Base-by-base conservation (phyloP, 2,329 filamentous ascomycete species). In the Stemphylium lycopersici region DNA sequence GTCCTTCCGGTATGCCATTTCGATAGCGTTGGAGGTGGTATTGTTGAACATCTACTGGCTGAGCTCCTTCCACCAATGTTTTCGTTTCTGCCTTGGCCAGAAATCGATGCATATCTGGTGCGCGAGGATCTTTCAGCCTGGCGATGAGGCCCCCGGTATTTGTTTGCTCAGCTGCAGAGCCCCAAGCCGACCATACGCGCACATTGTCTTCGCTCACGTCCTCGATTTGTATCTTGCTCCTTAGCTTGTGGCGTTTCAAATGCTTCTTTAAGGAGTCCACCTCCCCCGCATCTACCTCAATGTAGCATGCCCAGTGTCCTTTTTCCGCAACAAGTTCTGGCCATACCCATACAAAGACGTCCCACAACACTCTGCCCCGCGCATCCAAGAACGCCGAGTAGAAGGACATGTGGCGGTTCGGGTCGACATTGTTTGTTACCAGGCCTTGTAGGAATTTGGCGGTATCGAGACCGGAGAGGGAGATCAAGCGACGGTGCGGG, bases 301-400 rank as follows among this genome's bases (percentile, higher is more conserved):
- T 82, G 54, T 96, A 76, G 80, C 90, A 93, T 26, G 81, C 80
- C 58, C 74, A 75, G n/a, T 81, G 77, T 18, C 50, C 61, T 24
- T 73, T 62, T 29, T 61, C 56, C 24, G 59, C 63, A 4, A 59
- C 44, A 22, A 67, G 49, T 31, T 61, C 56, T 6, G 67, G 64
- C 49, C 62, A 69, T 31, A 65, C 62, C 79, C 96, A 97, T 42
- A 99, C 81, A 75, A 98, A 96, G 47, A 92, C 89, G 77, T 99
- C 95, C 78, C 93, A 85, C 38, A 97, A 79, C 8, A 99, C 84
- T 52, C 93, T 85, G 37, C 95, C 95, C 31, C 76, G 76, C 6
- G 93, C 91, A 63, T 90, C 96, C 37, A 99, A 81, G 68, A 99
- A 96, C 0, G 87, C 91, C 6, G 89, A 83, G 76, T 96, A 98